phyloP scores from a whole-genome alignment of 352 stramenopile species.

The Globisporangium paroecandrum region DNA sequence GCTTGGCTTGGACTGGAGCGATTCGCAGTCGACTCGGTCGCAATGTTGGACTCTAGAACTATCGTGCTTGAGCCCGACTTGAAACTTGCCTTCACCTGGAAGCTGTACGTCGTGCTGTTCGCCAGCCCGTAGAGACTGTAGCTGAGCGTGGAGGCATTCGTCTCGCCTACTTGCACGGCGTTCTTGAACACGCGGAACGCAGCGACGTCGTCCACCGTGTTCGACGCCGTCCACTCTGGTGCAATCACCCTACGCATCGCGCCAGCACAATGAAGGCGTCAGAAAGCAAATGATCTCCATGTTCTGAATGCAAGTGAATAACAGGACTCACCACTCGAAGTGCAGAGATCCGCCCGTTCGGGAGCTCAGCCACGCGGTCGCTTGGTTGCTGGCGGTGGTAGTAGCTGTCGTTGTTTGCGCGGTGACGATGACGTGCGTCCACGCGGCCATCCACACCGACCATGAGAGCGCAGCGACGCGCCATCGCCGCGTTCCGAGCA shows the following conservation, averaged over 20 bases:
- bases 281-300: background rate
- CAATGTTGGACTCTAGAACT: constrained; percentile 7
- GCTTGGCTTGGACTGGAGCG: constrained; percentile 2
- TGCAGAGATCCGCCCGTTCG: constrained; percentile 6
- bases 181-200: constrained; percentile 12
- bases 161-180: constrained; percentile 2
- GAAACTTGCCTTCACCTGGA: constrained; percentile 9
- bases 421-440: background rate
- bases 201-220: constrained; percentile 6
- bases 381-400: background rate
- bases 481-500: background rate
- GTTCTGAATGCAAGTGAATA: no score
- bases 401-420: background rate
- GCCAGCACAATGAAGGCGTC: background rate
- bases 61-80: background rate
- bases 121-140: constrained; percentile 10
- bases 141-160: background rate
- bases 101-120: constrained; percentile 14
- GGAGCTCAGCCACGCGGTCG: constrained; percentile 6
- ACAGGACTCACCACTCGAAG: constrained; percentile 12
- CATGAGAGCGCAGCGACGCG: background rate
- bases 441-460: background rate
- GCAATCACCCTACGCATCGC: constrained; percentile 9
- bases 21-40: constrained; percentile 3
- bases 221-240: constrained; percentile 6